phyloP scores from a whole-genome alignment of 1,284 basidiomycete species.

The Malassezia slooffiae region DNA sequence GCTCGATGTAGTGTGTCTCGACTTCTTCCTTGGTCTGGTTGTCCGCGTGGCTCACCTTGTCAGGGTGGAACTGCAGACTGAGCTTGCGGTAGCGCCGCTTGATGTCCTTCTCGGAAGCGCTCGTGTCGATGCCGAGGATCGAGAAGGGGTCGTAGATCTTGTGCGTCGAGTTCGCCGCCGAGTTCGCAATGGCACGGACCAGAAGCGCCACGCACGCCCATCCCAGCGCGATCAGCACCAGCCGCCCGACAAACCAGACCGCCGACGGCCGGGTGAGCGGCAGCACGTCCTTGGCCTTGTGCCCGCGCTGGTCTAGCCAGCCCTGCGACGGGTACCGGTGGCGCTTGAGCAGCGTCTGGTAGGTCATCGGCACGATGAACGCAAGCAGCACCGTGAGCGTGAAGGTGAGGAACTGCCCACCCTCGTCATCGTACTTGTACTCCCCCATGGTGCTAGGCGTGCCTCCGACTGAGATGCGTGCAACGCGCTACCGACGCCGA shows the following conservation, averaged over 20 bases:
- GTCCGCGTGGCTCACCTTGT: constrained; percentile 71
- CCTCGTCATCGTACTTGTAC: constrained; percentile 47
- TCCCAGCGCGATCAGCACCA: constrained; percentile 53
- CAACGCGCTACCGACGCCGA: not conserved
- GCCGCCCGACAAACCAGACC: not conserved
- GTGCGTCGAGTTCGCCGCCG: constrained; percentile 49
- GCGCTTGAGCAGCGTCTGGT: constrained; percentile 21
- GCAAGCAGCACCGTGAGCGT: constrained; percentile 41
- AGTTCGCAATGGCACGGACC: constrained; percentile 55
- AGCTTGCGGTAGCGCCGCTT: constrained; percentile 92
- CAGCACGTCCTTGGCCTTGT: constrained; percentile 30
- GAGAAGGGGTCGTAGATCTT: constrained; percentile 76
- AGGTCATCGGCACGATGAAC: constrained; percentile 40
- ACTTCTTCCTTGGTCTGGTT: constrained; percentile 85
- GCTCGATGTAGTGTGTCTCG: constrained; percentile 74
- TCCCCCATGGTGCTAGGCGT: constrained; percentile 40
- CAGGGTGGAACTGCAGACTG: constrained; percentile 60
- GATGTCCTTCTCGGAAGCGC: constrained; percentile 78
- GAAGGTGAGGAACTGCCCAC: constrained; percentile 44
- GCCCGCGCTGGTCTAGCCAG: constrained; percentile 35
- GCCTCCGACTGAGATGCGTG: not conserved
- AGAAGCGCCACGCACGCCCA: constrained; percentile 67
- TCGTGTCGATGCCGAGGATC: constrained; percentile 74
- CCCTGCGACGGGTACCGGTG: constrained; percentile 16
- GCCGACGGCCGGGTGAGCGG: constrained; percentile 1